Base-by-base conservation (phyloP, 106 monocot species). In the Platanthera guangdongensis region DNA sequence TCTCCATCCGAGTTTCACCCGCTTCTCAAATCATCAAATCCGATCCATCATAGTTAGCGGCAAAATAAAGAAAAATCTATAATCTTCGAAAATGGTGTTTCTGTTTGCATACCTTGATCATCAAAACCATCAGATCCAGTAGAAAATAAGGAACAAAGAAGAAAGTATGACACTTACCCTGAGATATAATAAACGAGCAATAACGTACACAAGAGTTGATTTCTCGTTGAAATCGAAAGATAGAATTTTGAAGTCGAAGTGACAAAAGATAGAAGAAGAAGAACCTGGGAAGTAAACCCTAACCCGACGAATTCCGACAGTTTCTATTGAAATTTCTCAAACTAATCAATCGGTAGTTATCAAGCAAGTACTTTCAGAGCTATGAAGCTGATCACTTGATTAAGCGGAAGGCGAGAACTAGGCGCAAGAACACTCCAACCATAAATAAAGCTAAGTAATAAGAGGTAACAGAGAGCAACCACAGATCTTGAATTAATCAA, bases 1-100 rank as follows among this genome's bases (percentile, higher is more conserved):
- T 62, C 53, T 60, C 87, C 86, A 86, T 85, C 73, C 0, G 49
- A 51, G 76, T 50, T 39, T 8, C 49, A 47, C 75, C 47, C 46
- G 13, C 10, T 14, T 4, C 9, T 54, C 54, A 54, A 54, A 54
- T 54, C 10, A 16, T 16, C 4, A 54, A 54, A 54, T 54, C 54
- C 54, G 15, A 54, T 4, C 54, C 5, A 54, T 54, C 54, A 55
- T n/a, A 55, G n/a, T 55, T 14, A 55, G 55, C n/a, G 0, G 55
- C n/a, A 55, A n/a, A 55, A 55, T 2, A 55, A 55, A 15, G 13
- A 13, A 15, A 55, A 55, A 55, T 4, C 55, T 55, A 55, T 55
- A 14, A 55, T 15, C 14, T 55, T 55, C n/a, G 14, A 55, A 55
- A 55, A 15, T 55, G 55, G 2, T 16, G 55, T 55, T 55, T 55